Conservation (phyloP, 164 flowering plant species). For the Chloranthus sessilifolius region DNA sequence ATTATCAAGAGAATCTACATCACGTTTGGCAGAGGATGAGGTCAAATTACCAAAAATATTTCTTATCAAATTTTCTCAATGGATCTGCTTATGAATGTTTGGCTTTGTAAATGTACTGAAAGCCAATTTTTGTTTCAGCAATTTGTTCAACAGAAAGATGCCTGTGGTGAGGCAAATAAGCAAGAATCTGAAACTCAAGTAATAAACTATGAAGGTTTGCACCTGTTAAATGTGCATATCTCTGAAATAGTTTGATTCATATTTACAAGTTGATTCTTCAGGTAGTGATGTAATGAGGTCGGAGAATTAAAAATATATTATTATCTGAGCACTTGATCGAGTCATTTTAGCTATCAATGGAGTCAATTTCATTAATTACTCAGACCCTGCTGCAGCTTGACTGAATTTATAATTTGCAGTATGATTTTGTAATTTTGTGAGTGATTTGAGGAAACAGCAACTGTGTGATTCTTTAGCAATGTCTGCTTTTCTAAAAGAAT, state of each 20-base stretch:
- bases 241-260: no score
- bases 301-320: neutral
- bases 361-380: no score
- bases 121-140: constrained; percentile 12
- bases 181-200: constrained; percentile 21
- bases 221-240: no score
- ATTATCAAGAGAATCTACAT: constrained; percentile 25
- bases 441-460: no score
- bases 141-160: constrained; percentile 45
- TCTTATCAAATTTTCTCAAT: neutral
- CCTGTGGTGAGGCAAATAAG: constrained; percentile 28
- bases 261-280: neutral
- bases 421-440: no score
- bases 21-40: constrained; percentile 18
- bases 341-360: no score
- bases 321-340: neutral
- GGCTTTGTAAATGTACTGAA: constrained; percentile 4
- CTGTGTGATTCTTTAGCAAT: no score
- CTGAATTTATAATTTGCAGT: no score
- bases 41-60: constrained; percentile 7
- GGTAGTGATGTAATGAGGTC: neutral
- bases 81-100: neutral
- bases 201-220: constrained; percentile 25
- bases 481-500: no score
- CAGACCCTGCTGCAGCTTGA: no score